Base-by-base conservation (phyloP, 768 basidiomycete genomes). In the Boletus huronensis region DNA sequence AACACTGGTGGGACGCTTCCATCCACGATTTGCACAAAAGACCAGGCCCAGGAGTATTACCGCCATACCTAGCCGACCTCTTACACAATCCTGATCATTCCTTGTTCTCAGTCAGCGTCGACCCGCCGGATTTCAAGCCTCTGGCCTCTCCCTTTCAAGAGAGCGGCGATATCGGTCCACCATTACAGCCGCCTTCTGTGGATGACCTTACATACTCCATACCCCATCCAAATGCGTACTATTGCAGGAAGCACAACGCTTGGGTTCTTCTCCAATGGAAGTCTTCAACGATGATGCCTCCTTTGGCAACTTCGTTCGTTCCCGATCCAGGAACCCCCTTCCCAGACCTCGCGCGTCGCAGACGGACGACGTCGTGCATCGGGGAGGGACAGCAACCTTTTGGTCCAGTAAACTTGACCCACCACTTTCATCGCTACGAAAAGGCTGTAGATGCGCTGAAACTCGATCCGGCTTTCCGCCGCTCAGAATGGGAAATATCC, bases 181-280 rank as follows among this genome's bases (percentile, higher is more conserved):
- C 61, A 28, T 62, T 63, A 46, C 57, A 55, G 8, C 65, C 74
- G 10, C 86, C 85, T 1, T 75, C 82, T n/a, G 74, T 78, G 53
- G 81, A 83, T 34, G 87, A 90, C 60, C 74, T 85, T 6, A 79
- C 77, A n/a, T 80, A 78, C 16, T 79, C 89, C 29, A 77, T 89
- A 29, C 90, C 91, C 13, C 90, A 93, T 65, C 85, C 90, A 5
- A 82, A 88, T 60, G 89, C 88, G 14, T 89, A 89, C 66, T 93
- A 88, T 65, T 93, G 90, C 64, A 81, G 83, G 23, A 84, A 82
- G 65, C 87, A 92, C 53, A 88, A 92, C 60, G 85, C 86, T 6
- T 93, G 90, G 90, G 81, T 90, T 32, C 78, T 93, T 36, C 74
- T 92, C 16, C 76, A 74, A 36, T 88, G 87, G 85, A 83, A 82